These are phyloP conservation scores for Lotmaria passim DNA, from an alignment of 208 protist genomes.

Conservation along the genomic window DNA sequence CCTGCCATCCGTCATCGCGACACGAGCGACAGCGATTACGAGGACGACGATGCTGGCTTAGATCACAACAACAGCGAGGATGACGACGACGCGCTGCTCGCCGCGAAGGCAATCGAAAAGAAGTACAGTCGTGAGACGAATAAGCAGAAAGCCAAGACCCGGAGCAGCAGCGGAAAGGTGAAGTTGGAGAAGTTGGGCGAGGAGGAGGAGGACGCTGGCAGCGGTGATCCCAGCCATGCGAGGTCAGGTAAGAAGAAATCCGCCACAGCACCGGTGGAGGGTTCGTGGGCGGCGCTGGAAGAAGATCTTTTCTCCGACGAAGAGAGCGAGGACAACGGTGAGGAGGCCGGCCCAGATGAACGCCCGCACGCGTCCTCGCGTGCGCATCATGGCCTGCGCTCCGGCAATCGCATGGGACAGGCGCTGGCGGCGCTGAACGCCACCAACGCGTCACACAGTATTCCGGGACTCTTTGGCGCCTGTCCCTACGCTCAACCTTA, in stretches of 20 bases:
- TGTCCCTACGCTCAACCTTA: conserved; percentile 48
- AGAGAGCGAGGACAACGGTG: conserved; percentile 12
- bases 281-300: conserved; percentile 26
- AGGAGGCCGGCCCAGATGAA: neutral
- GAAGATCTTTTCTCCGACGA: conserved; percentile 30
- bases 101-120: no score
- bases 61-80: neutral
- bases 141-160: no score
- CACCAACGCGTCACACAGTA: neutral
- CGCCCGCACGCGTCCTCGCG: neutral
- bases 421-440: conserved; percentile 28
- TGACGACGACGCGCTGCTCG: no score
- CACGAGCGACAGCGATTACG: conserved; percentile 1
- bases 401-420: conserved; percentile 31
- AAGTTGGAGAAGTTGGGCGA: conserved; percentile 7
- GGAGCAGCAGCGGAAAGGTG: neutral
- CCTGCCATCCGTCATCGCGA: conserved; percentile 1
- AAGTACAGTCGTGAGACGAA: no score
- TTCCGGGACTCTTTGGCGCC: conserved; percentile 16
- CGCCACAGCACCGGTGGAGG: neutral
- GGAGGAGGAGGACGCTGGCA: neutral
- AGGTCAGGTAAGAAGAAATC: neutral
- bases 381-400: neutral
- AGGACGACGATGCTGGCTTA: conserved; percentile 18
- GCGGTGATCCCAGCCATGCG: no score